A percentile compares a stretch with the other conserved stretches of the same genome.
Conservation (phyloP, 192 early-diverging fungal species). For the Coemansia sp. region DNA sequence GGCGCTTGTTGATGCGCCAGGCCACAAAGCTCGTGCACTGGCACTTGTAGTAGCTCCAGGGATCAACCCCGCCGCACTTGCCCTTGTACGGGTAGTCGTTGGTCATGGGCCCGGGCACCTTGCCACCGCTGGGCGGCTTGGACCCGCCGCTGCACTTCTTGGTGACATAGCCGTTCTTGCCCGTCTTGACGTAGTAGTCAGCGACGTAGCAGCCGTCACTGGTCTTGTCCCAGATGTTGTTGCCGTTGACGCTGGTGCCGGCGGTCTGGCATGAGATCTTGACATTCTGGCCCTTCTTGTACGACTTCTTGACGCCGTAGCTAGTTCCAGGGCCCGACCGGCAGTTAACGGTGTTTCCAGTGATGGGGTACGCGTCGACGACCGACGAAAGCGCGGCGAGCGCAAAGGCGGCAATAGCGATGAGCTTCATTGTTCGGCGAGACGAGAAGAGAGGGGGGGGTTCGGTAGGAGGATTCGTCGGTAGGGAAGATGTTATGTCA, state of each 20-base stretch:
- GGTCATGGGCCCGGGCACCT: conserved; percentile 25
- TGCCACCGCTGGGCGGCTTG: conserved; percentile 7
- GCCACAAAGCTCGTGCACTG: conserved; percentile 44
- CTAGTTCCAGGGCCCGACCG: conserved; percentile 4
- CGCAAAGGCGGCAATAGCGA: conserved; percentile 9
- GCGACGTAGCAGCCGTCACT: conserved; percentile 40
- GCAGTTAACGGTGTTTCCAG: conserved; percentile 10
- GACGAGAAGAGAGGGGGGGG: no score
- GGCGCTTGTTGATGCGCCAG: conserved; percentile 40
- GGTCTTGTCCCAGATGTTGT: conserved; percentile 42
- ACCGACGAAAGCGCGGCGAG: not conserved
- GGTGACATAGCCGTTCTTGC: conserved; percentile 19
- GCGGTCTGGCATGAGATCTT: conserved; percentile 25
- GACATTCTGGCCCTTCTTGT: not conserved
- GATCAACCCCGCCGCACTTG: conserved; percentile 17
- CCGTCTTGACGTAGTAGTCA: conserved; percentile 45
- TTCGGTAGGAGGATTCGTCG: no score
- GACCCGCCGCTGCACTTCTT: conserved; percentile 13
- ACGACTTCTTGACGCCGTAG: not conserved
- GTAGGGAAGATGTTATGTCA: no score
- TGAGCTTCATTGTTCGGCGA: conserved; percentile 26
- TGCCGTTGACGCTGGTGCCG: conserved; percentile 22
- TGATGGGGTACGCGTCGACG: conserved; percentile 6
- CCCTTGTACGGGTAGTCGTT: conserved; percentile 39
- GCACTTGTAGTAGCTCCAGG: conserved; percentile 35